phyloP scores from a whole-genome alignment of 2,329 filamentous ascomycete species.

The Neofusicoccum cordaticola region DNA sequence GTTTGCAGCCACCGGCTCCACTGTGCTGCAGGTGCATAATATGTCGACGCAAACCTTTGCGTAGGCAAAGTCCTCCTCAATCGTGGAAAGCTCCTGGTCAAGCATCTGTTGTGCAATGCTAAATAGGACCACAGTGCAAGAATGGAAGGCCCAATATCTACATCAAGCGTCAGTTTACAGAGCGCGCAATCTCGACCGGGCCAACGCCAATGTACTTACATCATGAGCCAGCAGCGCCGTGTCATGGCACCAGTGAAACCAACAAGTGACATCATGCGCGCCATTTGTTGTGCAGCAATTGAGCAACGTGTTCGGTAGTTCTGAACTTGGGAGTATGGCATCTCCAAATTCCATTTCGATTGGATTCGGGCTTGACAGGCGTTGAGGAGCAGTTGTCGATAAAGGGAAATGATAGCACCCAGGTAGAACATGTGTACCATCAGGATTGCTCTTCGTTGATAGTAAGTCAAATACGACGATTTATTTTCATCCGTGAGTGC shows the following conservation, averaged over 20 bases:
- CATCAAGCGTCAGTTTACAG: neutral
- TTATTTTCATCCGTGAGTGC: constrained; percentile 28
- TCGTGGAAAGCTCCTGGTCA: constrained; percentile 28
- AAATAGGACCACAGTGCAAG: constrained; percentile 34
- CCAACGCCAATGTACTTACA: constrained; percentile 24
- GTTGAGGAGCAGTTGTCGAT: constrained; percentile 34
- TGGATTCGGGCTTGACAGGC: constrained; percentile 27
- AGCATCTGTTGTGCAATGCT: constrained; percentile 34
- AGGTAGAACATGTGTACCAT: constrained; percentile 40
- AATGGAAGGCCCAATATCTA: constrained; percentile 38
- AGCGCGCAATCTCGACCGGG: neutral
- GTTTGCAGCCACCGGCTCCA: constrained; percentile 32
- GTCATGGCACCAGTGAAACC: constrained; percentile 34
- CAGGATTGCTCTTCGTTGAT: constrained; percentile 34
- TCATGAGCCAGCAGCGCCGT: constrained; percentile 38
- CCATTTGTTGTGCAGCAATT: constrained; percentile 34
- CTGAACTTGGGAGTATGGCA: constrained; percentile 28
- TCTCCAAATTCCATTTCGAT: constrained; percentile 22
- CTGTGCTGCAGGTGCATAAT: constrained; percentile 30
- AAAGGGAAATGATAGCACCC: constrained; percentile 35
- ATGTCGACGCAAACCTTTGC: constrained; percentile 36
- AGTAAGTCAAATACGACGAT: constrained; percentile 26
- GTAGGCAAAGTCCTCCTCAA: constrained; percentile 32
- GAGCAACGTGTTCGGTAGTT: constrained; percentile 32
- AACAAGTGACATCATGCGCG: constrained; percentile 34